These are phyloP conservation scores for Penicillium steckii DNA, from an alignment of 495 filamentous ascomycete species.

Conservation along the genomic window DNA sequence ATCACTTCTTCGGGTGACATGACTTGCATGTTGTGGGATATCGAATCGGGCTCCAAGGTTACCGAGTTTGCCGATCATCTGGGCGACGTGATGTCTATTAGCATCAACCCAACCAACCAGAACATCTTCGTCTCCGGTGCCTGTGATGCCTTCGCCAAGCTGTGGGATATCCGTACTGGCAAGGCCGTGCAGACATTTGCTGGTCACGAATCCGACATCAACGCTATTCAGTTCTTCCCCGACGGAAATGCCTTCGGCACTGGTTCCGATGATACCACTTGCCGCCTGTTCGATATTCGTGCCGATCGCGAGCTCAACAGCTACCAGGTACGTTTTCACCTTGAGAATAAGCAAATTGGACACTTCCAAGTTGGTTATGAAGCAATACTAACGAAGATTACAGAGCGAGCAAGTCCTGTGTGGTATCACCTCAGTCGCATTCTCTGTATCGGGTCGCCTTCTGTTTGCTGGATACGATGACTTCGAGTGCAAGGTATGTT, in stretches of 20 bases:
- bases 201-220: slow-evolving; percentile 98
- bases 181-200: slow-evolving; percentile 99
- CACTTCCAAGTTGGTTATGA: background rate
- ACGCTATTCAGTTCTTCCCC: slow-evolving; percentile 99
- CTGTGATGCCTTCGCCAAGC: slow-evolving; percentile 96
- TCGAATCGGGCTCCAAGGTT: slow-evolving; percentile 94
- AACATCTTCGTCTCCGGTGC: slow-evolving; percentile 95
- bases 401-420: slow-evolving; percentile 97
- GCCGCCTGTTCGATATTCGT: slow-evolving; percentile 95
- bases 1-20: slow-evolving; percentile 98
- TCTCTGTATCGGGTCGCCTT: slow-evolving; percentile 93
- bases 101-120: slow-evolving; percentile 98
- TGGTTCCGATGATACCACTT: slow-evolving; percentile 96
- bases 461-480: slow-evolving; percentile 98
- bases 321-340: slow-evolving; percentile 68
- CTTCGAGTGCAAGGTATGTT: slow-evolving; percentile 96
- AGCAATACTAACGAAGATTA: background rate
- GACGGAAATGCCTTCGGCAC: slow-evolving; percentile 99
- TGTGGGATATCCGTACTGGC: slow-evolving; percentile 98
- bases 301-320: slow-evolving; percentile 95
- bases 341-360: background rate
- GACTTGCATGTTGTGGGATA: slow-evolving; percentile 99
- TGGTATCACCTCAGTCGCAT: slow-evolving; percentile 97
- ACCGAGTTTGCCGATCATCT: slow-evolving; percentile 98
- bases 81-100: slow-evolving; percentile 99